These are phyloP conservation scores for Psilocybe cubensis DNA, from an alignment of 768 basidiomycete species.

Conservation along the genomic window DNA sequence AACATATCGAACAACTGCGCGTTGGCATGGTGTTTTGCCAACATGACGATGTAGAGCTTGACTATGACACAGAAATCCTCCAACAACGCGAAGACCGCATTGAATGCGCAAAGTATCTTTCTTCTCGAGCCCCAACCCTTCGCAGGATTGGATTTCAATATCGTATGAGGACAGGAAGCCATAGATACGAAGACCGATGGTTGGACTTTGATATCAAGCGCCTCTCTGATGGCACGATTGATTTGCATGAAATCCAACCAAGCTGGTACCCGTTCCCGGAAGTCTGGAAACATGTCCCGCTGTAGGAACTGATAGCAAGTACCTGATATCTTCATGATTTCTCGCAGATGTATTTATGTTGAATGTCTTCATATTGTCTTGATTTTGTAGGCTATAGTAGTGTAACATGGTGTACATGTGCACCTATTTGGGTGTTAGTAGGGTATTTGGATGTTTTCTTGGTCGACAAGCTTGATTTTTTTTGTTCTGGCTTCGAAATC, in stretches of 20 bases:
- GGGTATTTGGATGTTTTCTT: too few species aligned
- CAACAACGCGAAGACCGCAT: conserved; percentile 29
- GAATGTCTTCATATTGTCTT: too few species aligned
- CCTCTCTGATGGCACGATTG: conserved; percentile 19
- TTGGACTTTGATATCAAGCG: conserved; percentile 42
- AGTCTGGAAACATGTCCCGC: conserved; percentile 31
- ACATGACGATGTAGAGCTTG: conserved; percentile 36
- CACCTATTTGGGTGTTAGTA: too few species aligned
- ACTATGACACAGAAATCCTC: conserved; percentile 29
- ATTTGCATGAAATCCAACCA: conserved; percentile 31
- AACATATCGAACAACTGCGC: conserved; percentile 30
- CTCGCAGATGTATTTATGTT: too few species aligned
- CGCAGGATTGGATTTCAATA: conserved; percentile 43
- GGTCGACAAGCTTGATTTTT: too few species aligned
- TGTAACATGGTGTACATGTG: too few species aligned
- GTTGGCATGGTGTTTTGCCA: conserved; percentile 42
- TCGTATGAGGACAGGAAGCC: conserved; percentile 39
- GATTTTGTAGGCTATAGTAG: too few species aligned
- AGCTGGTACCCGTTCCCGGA: conserved; percentile 48
- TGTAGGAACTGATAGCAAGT: background rate
- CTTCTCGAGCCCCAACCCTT: conserved; percentile 32
- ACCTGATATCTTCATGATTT: too few species aligned
- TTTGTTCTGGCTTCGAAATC: too few species aligned
- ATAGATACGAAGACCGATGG: conserved; percentile 47
- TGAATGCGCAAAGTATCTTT: conserved; percentile 40